Conservation (phyloP, 148 eudicot genomes). For the Heliosperma pusillum region DNA sequence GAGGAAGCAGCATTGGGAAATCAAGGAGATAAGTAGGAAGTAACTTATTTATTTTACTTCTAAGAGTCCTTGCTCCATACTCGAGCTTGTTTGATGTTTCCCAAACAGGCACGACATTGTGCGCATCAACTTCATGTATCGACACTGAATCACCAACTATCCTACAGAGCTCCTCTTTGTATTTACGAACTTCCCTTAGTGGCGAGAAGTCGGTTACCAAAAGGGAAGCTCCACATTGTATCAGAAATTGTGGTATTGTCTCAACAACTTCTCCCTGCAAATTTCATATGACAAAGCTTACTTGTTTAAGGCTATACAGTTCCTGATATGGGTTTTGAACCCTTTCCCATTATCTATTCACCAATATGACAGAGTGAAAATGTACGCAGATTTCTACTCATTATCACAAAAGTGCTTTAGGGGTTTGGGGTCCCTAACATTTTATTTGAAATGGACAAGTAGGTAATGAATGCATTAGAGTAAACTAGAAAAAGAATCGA, state of each 20-base stretch:
- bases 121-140: slow-evolving; percentile 98
- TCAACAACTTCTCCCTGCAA: slow-evolving; percentile 84
- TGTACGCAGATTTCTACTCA: too few relatives aligned
- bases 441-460: too few relatives aligned
- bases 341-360: neutral
- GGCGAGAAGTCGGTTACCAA: slow-evolving; percentile 91
- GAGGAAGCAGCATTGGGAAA: slow-evolving; percentile 57
- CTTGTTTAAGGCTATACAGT: neutral
- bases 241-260: slow-evolving; percentile 69
- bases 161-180: slow-evolving; percentile 73
- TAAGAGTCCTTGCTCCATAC: slow-evolving; percentile 80
- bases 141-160: slow-evolving; percentile 59
- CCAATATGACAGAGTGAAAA: neutral
- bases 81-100: slow-evolving; percentile 81
- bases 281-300: neutral
- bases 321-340: neutral
- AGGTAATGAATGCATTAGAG: too few relatives aligned
- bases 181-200: slow-evolving; percentile 59
- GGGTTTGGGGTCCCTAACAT: too few relatives aligned
- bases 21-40: slow-evolving; percentile 81
- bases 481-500: too few relatives aligned
- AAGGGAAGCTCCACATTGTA: slow-evolving; percentile 83
- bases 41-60: slow-evolving; percentile 75
- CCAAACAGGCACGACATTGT: slow-evolving; percentile 93
- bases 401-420: too few relatives aligned